Evolutionary conservation across 192 early-diverging fungal genomes (phyloP), one percentile per base, ranked within the genome.

Genomic region (Radiomyces spectabilis): DNA sequence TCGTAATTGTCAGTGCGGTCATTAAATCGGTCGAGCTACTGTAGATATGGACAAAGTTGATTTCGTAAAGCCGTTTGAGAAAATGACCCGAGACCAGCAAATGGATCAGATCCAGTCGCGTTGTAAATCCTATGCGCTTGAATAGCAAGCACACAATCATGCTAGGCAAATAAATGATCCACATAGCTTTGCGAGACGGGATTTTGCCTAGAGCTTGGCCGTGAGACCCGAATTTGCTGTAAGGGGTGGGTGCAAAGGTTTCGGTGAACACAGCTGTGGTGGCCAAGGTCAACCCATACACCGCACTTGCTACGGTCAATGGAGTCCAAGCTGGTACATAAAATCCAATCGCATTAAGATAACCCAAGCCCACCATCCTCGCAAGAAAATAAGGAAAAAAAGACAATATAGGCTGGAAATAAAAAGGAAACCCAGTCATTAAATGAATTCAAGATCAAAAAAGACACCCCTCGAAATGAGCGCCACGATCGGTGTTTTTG

Each of bases 1-100:
- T 27, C 8, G 13, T 41, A 18, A 53, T 53, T 8, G 38, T 38
- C 5, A 39, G 0, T 8, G 37, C 25, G 10, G 51, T 53, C 4
- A n/a, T 18, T 10, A 53, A 10, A 41, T 53, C 38, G 5, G 51
- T 53, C 21, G 21, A 41, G 38, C 51, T 30, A 2, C 19, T 41
- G 37, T 53, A 53, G 38, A 38, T 26, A 22, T 53, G 51, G 16
- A 53, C 51, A 38, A 38, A 53, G 10, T 25, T 2, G 2, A 53
- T 39, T 41, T 53, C 51, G 10, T 41, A 30, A 19, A 41, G 19
- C 3, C 51, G 35, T 32, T 53, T 53, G n/a, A 19, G 29, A 25
- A 41, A 53, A 41, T 53, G 51, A 18, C 39, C 10, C 21, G 41
- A 31, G 1, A 26, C 16, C 4, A 53, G 27, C 9, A 26, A 26